Evolutionary conservation across 1,139 yeast species (phyloP).

Genomic region (Protomyces inundatus): DNA sequence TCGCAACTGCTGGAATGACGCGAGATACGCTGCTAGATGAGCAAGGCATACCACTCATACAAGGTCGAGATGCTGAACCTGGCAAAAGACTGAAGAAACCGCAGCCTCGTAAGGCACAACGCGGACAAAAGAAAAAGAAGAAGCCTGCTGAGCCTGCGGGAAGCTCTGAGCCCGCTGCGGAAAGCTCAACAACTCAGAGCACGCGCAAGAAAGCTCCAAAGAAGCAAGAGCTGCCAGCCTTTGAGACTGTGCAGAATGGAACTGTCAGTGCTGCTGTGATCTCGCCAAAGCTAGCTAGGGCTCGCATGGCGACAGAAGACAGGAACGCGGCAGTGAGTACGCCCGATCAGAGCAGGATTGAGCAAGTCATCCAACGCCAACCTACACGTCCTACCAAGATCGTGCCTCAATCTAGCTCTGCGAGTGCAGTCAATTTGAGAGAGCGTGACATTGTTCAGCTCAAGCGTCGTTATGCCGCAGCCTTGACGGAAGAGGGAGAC

Average conservation of each 20-base stretch:
- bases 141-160: background rate
- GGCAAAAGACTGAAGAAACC: conserved; percentile 12
- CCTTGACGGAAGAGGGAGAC: background rate
- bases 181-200: background rate
- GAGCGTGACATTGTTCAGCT: conserved; percentile 13
- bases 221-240: background rate
- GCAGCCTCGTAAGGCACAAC: conserved; percentile 6
- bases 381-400: background rate
- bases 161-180: background rate
- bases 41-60: background rate
- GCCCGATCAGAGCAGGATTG: background rate
- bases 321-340: background rate
- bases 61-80: background rate
- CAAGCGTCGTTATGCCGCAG: conserved; percentile 1
- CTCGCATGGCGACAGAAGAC: background rate
- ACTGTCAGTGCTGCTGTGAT: background rate
- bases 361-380: background rate
- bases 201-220: background rate
- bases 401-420: background rate
- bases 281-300: background rate
- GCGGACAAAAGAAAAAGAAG: conserved; percentile 18
- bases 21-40: background rate
- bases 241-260: background rate
- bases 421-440: background rate
- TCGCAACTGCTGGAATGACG: background rate